Conservation (phyloP, 1,284 basidiomycete species). For the Erythrobasidium hasegawianum region DNA sequence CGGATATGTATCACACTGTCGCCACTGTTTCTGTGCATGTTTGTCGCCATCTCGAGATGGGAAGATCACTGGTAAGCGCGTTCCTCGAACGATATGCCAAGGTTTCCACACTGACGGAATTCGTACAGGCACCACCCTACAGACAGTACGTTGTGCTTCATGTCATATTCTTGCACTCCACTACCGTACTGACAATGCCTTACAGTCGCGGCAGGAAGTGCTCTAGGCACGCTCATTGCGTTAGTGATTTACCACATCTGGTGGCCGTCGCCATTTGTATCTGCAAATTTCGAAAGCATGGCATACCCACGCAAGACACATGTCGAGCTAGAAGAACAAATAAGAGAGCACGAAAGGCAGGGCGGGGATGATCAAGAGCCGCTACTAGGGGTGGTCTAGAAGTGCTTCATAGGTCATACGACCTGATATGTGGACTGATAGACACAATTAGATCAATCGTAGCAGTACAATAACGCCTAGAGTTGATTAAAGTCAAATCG, state of each 20-base stretch:
- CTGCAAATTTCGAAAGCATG: conserved; percentile 33
- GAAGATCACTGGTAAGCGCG: conserved; percentile 55
- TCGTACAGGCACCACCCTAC: conserved; percentile 41
- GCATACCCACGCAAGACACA: conserved; percentile 29
- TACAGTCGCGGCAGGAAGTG: conserved; percentile 35
- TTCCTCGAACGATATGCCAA: conserved; percentile 33
- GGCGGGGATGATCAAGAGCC: conserved; percentile 8
- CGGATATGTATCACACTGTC: conserved; percentile 54
- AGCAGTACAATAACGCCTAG: too few relatives aligned
- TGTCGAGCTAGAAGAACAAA: conserved; percentile 22
- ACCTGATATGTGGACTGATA: too few relatives aligned
- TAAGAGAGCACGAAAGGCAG: conserved; percentile 1
- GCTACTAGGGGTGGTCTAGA: conserved; percentile 15
- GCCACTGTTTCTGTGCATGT: conserved; percentile 57
- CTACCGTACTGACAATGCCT: not conserved
- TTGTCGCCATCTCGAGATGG: conserved; percentile 61
- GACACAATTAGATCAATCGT: too few relatives aligned
- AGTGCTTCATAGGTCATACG: too few relatives aligned
- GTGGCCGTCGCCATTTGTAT: conserved; percentile 37
- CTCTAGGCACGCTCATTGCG: conserved; percentile 36
- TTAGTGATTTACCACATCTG: conserved; percentile 38
- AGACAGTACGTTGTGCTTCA: conserved; percentile 29
- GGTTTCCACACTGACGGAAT: conserved; percentile 4
- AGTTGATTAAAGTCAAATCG: too few relatives aligned
- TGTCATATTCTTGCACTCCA: not conserved